phyloP scores from a whole-genome alignment of 768 basidiomycete species.

The Artomyces pyxidatus region DNA sequence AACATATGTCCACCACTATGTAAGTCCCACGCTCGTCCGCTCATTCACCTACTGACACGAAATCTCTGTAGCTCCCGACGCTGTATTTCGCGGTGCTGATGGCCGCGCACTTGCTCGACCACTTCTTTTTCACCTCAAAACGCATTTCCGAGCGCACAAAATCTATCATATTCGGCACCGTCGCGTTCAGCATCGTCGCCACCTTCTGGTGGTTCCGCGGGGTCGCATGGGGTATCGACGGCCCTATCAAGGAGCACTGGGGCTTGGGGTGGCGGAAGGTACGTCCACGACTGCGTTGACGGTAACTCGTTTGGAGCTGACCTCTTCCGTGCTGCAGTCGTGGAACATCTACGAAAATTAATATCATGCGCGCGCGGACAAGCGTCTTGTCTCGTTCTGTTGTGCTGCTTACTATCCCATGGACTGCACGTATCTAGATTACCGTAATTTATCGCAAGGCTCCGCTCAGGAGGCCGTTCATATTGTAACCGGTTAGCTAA shows the following conservation, averaged over 20 bases:
- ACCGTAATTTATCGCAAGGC: background rate
- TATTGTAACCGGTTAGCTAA: too few species aligned
- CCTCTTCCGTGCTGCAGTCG: constrained; percentile 15
- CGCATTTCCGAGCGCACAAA: constrained; percentile 59
- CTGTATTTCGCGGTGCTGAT: constrained; percentile 95
- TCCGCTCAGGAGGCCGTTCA: too few species aligned
- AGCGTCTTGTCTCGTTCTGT: too few species aligned
- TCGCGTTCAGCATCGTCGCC: constrained; percentile 51
- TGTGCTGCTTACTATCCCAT: background rate
- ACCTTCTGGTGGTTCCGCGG: constrained; percentile 95
- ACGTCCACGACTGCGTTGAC: constrained; percentile 13
- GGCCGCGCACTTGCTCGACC: constrained; percentile 85
- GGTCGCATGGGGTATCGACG: constrained; percentile 87
- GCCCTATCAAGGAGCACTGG: constrained; percentile 72
- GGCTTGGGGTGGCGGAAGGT: constrained; percentile 75
- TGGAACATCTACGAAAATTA: constrained; percentile 25
- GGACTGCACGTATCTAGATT: background rate
- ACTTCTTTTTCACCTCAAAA: constrained; percentile 79
- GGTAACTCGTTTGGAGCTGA: background rate
- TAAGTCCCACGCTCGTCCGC: constrained; percentile 32
- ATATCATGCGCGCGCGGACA: too few species aligned
- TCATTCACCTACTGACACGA: background rate
- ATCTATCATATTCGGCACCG: constrained; percentile 58
- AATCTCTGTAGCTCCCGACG: constrained; percentile 65
- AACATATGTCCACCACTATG: constrained; percentile 95